Evolutionary conservation across 805 yeast genomes (phyloP), one percentile per base, ranked within the genome.

Genomic region (Wickerhamomyces ciferrii): DNA sequence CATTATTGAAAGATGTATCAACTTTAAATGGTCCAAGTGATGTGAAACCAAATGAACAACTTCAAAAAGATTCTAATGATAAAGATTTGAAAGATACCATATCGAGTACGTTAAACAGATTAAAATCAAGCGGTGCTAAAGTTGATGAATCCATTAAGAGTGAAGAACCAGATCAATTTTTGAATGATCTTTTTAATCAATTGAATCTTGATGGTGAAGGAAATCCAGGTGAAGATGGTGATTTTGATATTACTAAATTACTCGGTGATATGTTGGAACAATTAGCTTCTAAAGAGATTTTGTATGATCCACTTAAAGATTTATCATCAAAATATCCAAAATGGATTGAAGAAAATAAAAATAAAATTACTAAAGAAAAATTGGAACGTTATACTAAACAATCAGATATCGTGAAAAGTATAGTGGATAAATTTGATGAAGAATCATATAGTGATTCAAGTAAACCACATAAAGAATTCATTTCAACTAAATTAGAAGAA

Each of bases 261-360:
- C 67, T 88, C 49, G 75, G 74, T 18, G 88, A 86, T 34, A 81
- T 92, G 81, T 71, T 92, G 56, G 83, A 81, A 51, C 92, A 90
- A 60, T 74, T 92, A 62, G 79, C 94, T 8, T 80, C 94, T 5
- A 92, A 90, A 59, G 91, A 84, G 47, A 86, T 91, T 19, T 72
- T 92, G 35, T 91, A 87, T 60, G 96, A 85, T 54, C 97, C 98
- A 2, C 75, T 92, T 67, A 85, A 83, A 58, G 96, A 89, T 49
- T 73, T 91, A 61, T 79, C 83, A 52, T 67, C 70, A 13, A 87
- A 87, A 59, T 88, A 82, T 61, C 87, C 89, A 2, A 74, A 64
- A 24, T 92, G 87, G 83, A 71, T 92, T 50, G 65, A 68, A 40
- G 77, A 75, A 42, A 74, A 85, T 51, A 69, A 70, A 43, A 74